Conservation (phyloP, 495 filamentous ascomycete genomes). For the Venustampulla echinocandica region DNA sequence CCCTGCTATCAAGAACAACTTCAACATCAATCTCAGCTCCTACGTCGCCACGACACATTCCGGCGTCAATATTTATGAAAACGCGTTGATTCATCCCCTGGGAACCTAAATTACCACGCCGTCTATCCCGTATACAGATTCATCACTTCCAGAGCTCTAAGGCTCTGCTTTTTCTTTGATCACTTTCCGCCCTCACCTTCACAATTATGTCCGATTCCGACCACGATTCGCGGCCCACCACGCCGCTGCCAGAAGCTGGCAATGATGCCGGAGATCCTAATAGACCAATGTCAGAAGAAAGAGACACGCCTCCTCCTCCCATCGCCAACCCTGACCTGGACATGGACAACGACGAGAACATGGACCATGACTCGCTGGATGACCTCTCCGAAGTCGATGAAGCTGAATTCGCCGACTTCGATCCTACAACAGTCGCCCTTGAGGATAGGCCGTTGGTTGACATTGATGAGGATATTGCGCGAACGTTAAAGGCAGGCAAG, state of each 20-base stretch:
- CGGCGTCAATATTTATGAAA: too few relatives aligned
- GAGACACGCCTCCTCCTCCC: conserved; percentile 31
- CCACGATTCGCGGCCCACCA: conserved; percentile 21
- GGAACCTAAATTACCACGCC: too few relatives aligned
- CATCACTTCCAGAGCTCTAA: too few relatives aligned
- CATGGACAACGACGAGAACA: conserved; percentile 29
- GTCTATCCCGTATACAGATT: not conserved
- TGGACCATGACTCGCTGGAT: conserved; percentile 52
- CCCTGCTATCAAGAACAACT: not conserved
- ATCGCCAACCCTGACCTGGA: conserved; percentile 25
- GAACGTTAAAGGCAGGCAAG: conserved; percentile 63
- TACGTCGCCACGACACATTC: too few relatives aligned
- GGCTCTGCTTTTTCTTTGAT: too few relatives aligned
- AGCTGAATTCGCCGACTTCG: conserved; percentile 85
- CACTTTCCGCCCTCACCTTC: not conserved
- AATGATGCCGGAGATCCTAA: conserved; percentile 38
- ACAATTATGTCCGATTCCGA: conserved; percentile 26
- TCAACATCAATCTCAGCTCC: not conserved
- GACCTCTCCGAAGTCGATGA: conserved; percentile 93
- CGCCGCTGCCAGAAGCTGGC: conserved; percentile 33
- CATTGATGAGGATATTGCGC: conserved; percentile 80
- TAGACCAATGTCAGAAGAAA: conserved; percentile 35
- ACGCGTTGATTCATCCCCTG: too few relatives aligned
- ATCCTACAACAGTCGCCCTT: conserved; percentile 64
- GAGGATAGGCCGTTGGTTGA: conserved; percentile 69